Evolutionary conservation across 768 basidiomycete genomes (phyloP).

Genomic region (Stropharia rugosoannulata): DNA sequence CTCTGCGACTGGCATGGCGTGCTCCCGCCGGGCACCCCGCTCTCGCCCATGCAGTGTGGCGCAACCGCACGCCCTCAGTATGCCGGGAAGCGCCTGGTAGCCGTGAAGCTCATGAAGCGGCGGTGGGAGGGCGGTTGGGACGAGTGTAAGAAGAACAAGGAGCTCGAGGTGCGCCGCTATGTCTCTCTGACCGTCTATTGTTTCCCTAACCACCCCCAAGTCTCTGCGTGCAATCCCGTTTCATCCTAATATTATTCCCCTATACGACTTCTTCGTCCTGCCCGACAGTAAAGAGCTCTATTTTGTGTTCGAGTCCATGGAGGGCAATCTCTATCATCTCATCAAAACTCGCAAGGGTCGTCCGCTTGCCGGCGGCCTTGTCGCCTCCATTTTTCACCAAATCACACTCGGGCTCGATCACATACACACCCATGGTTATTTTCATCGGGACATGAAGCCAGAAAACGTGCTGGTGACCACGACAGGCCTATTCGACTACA

Average conservation of each 20-base stretch:
- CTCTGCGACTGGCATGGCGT: slow-evolving; percentile 99
- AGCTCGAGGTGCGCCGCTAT: slow-evolving; percentile 74
- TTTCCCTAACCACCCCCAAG: slow-evolving; percentile 38
- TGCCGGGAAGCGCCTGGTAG: slow-evolving; percentile 91
- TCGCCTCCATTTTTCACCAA: slow-evolving; percentile 93
- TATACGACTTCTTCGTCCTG: slow-evolving; percentile 99
- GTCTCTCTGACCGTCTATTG: slow-evolving; percentile 8
- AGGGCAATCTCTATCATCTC: slow-evolving; percentile 98
- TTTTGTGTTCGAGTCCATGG: slow-evolving; percentile 99
- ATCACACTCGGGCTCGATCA: slow-evolving; percentile 89
- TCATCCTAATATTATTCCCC: slow-evolving; percentile 96
- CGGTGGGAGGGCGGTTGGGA: slow-evolving; percentile 98
- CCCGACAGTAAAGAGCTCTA: slow-evolving; percentile 95
- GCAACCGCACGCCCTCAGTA: slow-evolving; percentile 92
- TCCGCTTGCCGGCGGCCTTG: slow-evolving; percentile 93
- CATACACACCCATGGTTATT: slow-evolving; percentile 90
- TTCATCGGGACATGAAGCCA: slow-evolving; percentile 99
- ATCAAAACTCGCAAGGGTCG: slow-evolving; percentile 96
- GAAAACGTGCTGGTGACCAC: slow-evolving; percentile 99
- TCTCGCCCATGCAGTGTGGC: slow-evolving; percentile 95
- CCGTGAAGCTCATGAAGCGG: slow-evolving; percentile 98
- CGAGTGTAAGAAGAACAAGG: slow-evolving; percentile 93
- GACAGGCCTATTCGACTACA: slow-evolving; percentile 92
- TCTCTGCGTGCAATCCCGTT: slow-evolving; percentile 92
- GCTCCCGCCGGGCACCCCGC: slow-evolving; percentile 84